phyloP scores from a whole-genome alignment of 1,139 yeast species.

The Suhomyces ambrosiae region DNA sequence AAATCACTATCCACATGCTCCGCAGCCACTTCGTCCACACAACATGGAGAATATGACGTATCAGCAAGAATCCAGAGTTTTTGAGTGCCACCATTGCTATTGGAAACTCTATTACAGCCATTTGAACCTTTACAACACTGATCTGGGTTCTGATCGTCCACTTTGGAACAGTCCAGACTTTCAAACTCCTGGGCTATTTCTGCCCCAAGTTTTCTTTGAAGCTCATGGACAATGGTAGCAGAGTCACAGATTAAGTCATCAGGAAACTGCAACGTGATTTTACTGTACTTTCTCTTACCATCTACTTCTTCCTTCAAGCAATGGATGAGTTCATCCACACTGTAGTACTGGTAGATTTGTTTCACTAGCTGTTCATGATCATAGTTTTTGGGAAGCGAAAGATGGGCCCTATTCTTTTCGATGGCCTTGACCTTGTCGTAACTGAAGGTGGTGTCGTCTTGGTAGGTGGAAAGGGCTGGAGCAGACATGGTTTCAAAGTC shows the following conservation, averaged over 20 bases:
- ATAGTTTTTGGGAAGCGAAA: conserved; percentile 28
- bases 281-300: conserved; percentile 34
- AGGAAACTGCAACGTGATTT: conserved; percentile 87
- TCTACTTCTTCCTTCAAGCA: conserved; percentile 34
- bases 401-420: conserved; percentile 27
- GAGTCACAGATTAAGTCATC: conserved; percentile 80
- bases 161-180: background rate
- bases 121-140: background rate
- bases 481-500: conserved; percentile 37
- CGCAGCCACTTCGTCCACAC: conserved; percentile 97
- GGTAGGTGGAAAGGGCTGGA: conserved; percentile 62
- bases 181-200: too few species aligned
- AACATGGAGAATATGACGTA: conserved; percentile 92
- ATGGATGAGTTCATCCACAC: conserved; percentile 46
- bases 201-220: conserved; percentile 35
- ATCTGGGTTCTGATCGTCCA: background rate
- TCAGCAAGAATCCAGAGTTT: conserved; percentile 83
- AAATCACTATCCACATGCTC: conserved; percentile 86
- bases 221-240: conserved; percentile 59
- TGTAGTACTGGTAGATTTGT: conserved; percentile 51
- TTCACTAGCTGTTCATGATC: conserved; percentile 30
- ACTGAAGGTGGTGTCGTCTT: conserved; percentile 53
- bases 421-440: conserved; percentile 37
- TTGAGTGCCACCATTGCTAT: conserved; percentile 16
- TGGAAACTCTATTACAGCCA: background rate